phyloP scores from a whole-genome alignment of 2,329 filamentous ascomycete species.

The Fusarium gaditjirri region DNA sequence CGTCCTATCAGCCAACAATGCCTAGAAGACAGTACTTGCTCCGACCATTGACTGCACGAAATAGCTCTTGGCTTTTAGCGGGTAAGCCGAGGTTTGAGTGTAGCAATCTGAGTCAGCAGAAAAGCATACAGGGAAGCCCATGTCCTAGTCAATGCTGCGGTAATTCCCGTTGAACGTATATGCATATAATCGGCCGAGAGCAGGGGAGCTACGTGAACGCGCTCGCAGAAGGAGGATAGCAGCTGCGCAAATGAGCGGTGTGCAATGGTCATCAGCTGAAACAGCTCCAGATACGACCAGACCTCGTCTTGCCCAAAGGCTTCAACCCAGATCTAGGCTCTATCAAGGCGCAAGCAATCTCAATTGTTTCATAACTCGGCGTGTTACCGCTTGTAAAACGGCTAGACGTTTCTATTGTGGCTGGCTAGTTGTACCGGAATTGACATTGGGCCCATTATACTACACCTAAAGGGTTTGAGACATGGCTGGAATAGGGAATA shows the following conservation, averaged over 20 bases:
- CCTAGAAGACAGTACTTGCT: too few species aligned
- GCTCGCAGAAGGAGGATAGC: background rate
- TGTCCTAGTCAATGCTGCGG: too few species aligned
- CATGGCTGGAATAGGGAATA: background rate
- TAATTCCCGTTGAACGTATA: too few species aligned
- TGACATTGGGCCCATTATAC: background rate
- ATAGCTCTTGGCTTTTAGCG: background rate
- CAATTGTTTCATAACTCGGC: background rate
- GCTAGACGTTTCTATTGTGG: background rate
- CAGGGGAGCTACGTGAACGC: background rate
- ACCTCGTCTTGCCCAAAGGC: too few species aligned
- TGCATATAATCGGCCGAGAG: too few species aligned
- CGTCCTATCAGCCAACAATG: background rate
- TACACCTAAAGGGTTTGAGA: background rate
- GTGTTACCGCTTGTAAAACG: background rate
- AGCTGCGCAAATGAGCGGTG: background rate
- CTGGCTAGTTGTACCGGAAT: background rate
- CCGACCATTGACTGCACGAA: background rate
- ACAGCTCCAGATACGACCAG: too few species aligned
- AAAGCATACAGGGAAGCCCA: too few species aligned
- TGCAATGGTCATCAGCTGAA: background rate
- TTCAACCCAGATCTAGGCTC: background rate
- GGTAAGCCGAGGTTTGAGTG: background rate
- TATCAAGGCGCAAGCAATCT: background rate
- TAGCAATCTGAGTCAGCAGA: background rate